Base-by-base conservation (phyloP, 2,329 filamentous ascomycete species). In the Fusarium agapanthi region DNA sequence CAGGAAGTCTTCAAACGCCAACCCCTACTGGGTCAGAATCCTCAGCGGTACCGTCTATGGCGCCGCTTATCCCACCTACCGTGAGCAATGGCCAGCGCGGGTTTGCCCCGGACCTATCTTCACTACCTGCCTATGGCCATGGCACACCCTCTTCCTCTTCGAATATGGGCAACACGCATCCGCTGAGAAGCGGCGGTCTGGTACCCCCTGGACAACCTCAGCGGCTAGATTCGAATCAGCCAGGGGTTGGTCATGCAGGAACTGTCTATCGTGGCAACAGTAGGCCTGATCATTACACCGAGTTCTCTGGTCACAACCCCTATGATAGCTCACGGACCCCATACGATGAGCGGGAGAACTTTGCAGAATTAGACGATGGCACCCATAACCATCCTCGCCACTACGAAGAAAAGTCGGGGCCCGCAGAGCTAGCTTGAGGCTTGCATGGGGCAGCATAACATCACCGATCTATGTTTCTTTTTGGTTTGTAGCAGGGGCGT, bases 231-330 rank as follows among this genome's bases (percentile, higher is more conserved):
- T 62, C 60, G 15, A 59, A 55, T 38, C 58, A 74, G 37, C 58
- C 65, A 40, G 65, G 57, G 16, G 51, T 69, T 47, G 57, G 55
- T n/a, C 63, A 75, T 55, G 63, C 71, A 7, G 74, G 68, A 24
- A 68, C 65, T 20, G 61, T 69, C n/a, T 77, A 78, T 51, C 65
- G 47, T 24, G 66, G 67, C 6, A 71, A 61, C 40, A 74, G 75
- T 38, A 75, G 60, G 55, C 69, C 76, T 9, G 56, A 67, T 16
- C 71, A 77, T 54, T 77, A 75, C 56, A 41, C 41, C 28, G 71
- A 75, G n/a, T 68, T 78, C 41, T 55, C 75, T 30, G 35, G 24
- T 14, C 62, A 70, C 38, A 74, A 71, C 43, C 63, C 73, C 14
- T 76, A 71, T 45, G 43, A 61, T 41, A 62, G 55, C 32, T n/a